Evolutionary conservation across 306 rosid genomes (phyloP).

Genomic region (Styphnolobium japonicum): DNA sequence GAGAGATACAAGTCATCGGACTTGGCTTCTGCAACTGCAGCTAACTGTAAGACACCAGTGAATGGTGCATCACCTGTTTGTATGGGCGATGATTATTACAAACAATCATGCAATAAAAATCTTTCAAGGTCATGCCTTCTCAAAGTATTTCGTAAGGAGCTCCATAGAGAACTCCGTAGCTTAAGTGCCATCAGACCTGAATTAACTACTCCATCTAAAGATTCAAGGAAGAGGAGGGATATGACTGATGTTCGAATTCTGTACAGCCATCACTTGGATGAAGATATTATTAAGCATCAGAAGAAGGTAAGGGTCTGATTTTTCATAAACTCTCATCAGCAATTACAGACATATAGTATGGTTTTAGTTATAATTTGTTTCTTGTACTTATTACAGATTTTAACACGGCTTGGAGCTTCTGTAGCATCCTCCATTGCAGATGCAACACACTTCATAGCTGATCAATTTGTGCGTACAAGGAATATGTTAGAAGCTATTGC

Average conservation of each 20-base stretch:
- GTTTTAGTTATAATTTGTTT: conserved; percentile 25
- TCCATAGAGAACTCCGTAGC: conserved; percentile 64
- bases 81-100: conserved; percentile 75
- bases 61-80: conserved; percentile 75
- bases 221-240: conserved; percentile 84
- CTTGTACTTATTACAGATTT: conserved; percentile 50
- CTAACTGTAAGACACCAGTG: conserved; percentile 47
- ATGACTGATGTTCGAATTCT: conserved; percentile 67
- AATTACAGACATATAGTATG: conserved; percentile 1
- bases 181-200: conserved; percentile 46
- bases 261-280: conserved; percentile 82
- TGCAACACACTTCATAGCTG: conserved; percentile 92
- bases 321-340: background rate
- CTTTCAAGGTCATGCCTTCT: conserved; percentile 38
- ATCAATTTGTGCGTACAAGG: conserved; percentile 83
- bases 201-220: conserved; percentile 52
- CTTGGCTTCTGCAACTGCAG: conserved; percentile 54
- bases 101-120: conserved; percentile 49
- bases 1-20: conserved; percentile 48
- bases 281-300: conserved; percentile 72
- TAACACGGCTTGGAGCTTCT: conserved; percentile 70
- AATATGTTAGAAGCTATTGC: conserved; percentile 97
- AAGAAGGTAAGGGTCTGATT: conserved; percentile 62
- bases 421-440: conserved; percentile 66
- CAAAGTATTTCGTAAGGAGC: conserved; percentile 58